A percentile compares a stretch with the other conserved stretches of the same genome.
Evolutionary conservation across 768 basidiomycete species (phyloP).

Genomic region (Clavulina sp.): DNA sequence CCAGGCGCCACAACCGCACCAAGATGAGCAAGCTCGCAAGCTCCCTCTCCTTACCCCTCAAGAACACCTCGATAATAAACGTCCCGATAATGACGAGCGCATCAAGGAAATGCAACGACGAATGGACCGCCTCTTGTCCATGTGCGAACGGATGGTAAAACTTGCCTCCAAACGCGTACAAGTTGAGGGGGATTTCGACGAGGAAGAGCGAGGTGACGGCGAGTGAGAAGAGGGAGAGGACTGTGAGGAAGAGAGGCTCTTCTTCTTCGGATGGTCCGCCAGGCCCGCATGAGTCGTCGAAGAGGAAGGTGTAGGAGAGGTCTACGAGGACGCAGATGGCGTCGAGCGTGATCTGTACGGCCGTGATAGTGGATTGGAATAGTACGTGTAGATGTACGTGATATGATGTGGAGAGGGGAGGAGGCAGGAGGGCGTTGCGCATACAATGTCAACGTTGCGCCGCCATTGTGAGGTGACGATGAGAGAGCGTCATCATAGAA

Average conservation of each 20-base stretch:
- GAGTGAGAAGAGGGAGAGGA: constrained; percentile 44
- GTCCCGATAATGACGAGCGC: constrained; percentile 51
- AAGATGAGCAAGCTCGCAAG: constrained; percentile 52
- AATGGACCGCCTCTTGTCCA: constrained; percentile 33
- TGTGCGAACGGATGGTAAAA: constrained; percentile 50
- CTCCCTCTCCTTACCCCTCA: constrained; percentile 53
- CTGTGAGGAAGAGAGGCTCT: constrained; percentile 35
- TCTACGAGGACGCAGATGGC: no score
- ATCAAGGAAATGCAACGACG: constrained; percentile 58
- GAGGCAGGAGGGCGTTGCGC: no score
- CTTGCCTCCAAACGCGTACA: constrained; percentile 46
- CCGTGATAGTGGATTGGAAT: no score
- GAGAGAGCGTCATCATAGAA: no score
- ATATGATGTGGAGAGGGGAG: no score
- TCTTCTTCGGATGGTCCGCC: no score
- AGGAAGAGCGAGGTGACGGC: constrained; percentile 56
- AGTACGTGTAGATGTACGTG: no score
- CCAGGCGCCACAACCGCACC: constrained; percentile 63
- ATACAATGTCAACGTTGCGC: no score
- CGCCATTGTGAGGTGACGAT: no score
- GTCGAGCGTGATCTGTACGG: no score
- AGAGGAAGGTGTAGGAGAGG: no score
- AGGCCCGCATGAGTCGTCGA: no score
- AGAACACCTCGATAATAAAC: constrained; percentile 50
- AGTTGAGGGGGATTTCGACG: constrained; percentile 51